Evolutionary conservation across 2,329 filamentous ascomycete genomes (phyloP).

Genomic region (Pyrenochaeta sp.): DNA sequence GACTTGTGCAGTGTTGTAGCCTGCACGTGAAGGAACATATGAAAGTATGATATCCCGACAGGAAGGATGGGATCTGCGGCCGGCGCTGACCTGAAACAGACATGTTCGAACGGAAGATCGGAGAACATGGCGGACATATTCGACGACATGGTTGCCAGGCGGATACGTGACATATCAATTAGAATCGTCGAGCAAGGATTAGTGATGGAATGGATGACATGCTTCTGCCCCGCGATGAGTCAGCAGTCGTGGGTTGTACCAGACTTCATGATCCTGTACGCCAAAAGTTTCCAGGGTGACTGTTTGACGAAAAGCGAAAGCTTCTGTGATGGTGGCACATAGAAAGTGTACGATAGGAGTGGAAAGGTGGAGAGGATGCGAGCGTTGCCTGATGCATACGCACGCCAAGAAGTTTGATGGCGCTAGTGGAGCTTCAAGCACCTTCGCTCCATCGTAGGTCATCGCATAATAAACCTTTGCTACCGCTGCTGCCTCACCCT

Average conservation of each 20-base stretch:
- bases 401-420: constrained; percentile 24
- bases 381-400: constrained; percentile 5
- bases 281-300: neutral
- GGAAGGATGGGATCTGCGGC: neutral
- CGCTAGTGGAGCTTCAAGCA: constrained; percentile 30
- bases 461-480: constrained; percentile 20
- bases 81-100: neutral
- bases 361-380: constrained; percentile 1
- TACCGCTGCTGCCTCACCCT: constrained; percentile 18
- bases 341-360: neutral
- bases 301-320: neutral
- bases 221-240: neutral
- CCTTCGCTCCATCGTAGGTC: constrained; percentile 26
- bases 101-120: neutral
- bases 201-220: neutral
- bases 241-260: neutral
- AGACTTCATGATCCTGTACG: neutral
- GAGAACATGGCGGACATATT: neutral
- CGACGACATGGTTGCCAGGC: neutral
- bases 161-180: neutral
- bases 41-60: neutral
- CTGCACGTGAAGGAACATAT: neutral
- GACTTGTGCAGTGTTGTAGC: neutral
- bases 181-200: neutral
- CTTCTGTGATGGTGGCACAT: neutral